phyloP scores from a whole-genome alignment of 768 basidiomycete species.

The Tephrocybe sp. region DNA sequence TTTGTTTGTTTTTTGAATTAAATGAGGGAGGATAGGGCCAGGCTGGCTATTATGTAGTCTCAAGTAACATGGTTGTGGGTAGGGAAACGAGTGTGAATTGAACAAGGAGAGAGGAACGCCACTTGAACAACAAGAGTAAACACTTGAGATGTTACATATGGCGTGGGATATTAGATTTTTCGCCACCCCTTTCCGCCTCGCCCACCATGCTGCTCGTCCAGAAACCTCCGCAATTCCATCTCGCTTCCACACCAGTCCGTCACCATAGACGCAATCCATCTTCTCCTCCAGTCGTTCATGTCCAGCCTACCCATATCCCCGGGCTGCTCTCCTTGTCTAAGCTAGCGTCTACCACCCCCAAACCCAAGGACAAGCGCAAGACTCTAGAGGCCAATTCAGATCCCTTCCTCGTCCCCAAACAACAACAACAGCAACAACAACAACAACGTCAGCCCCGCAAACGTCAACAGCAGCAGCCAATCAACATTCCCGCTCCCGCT shows the following conservation, averaged over 20 bases:
- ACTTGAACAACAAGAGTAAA: slow-evolving; percentile 23
- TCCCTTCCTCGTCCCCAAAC: slow-evolving; percentile 18
- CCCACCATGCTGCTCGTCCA: slow-evolving; percentile 47
- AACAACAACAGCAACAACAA: background rate
- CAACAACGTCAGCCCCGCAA: background rate
- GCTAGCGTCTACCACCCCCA: slow-evolving; percentile 30
- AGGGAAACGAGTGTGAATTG: no score
- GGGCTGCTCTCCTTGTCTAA: slow-evolving; percentile 69
- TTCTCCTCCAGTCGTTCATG: slow-evolving; percentile 59
- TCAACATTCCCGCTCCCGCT: slow-evolving; percentile 10
- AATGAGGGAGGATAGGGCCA: no score
- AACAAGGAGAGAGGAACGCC: slow-evolving; percentile 12
- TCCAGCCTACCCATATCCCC: slow-evolving; percentile 71
- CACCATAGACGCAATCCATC: slow-evolving; percentile 73
- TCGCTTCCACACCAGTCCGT: slow-evolving; percentile 25
- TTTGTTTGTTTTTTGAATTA: no score
- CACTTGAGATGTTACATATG: slow-evolving; percentile 18
- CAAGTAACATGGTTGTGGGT: no score
- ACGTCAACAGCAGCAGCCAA: slow-evolving; percentile 10
- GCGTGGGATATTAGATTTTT: background rate
- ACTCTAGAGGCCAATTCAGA: slow-evolving; percentile 55
- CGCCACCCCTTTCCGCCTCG: slow-evolving; percentile 7
- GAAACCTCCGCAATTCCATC: slow-evolving; percentile 36
- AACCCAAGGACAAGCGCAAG: slow-evolving; percentile 24
- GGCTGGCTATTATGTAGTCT: no score